Evolutionary conservation across 495 filamentous ascomycete genomes (phyloP), one percentile per base, ranked within the genome.

Genomic region (Talaromyces stipitatus): DNA sequence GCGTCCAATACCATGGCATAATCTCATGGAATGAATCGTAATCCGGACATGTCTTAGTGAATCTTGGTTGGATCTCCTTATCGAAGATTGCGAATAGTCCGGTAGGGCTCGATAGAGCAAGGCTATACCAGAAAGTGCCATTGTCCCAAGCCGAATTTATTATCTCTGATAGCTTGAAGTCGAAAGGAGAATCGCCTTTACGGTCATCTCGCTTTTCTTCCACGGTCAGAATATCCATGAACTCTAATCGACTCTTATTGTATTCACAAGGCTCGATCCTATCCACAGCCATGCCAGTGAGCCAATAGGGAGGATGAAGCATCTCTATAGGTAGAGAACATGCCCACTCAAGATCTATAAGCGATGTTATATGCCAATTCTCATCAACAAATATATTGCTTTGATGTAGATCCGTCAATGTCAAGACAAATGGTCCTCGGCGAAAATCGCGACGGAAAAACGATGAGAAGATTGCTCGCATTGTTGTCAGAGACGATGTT

Each of bases 291-390:
- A 38, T 58, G 14, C 41, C 27, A 5, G 56, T 58, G 10, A 69
- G 59, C 68, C 65, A 72, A 45, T 70, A 63, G 7, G 65, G 66
- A 58, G 66, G 62, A 12, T 52, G 20, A 27, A 65, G 22, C 58
- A 69, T 63, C 53, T 70, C 61, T 2, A 65, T 48, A 14, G 66
- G 67, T 2, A 50, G 46, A 18, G 63, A 64, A 48, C 62, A 72
- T 9, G 62, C 63, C 64, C 59, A 72, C 60, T 72, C 66, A 6
- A 66, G 53, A 51, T 70, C 64, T 9, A 71, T 55, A 4, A 72
- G 30, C 36, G 36, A 66, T 4, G 41, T 63, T 26, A 66, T 68
- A 27, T 63, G 58, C 63, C 62, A 66, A 6, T 66, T 10, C 2
- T 50, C 50, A 45, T 68, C 58, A 12, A 65, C 62, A 27, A 66